A percentile compares a stretch with the other conserved stretches of the same genome.
Conservation (phyloP, 441 rosid species). For the Adansonia madagascariensis region DNA sequence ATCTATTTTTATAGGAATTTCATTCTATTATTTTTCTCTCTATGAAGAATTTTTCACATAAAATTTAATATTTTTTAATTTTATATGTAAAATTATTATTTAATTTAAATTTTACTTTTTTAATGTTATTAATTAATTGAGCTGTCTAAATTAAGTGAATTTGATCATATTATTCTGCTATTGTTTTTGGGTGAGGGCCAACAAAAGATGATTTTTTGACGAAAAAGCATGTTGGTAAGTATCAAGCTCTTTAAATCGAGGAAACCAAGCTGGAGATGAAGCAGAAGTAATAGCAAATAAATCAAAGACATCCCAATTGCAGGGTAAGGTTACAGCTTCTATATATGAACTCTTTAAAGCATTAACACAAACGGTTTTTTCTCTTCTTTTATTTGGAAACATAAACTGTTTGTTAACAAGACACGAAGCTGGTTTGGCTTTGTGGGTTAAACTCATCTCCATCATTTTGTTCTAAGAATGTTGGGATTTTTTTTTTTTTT, state of each 20-base stretch:
- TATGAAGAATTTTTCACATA: too few species aligned
- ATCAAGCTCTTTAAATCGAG: constrained; percentile 63
- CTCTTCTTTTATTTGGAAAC: constrained; percentile 28
- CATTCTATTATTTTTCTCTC: too few species aligned
- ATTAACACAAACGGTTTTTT: constrained; percentile 42
- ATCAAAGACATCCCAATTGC: constrained; percentile 54
- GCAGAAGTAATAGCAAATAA: constrained; percentile 38
- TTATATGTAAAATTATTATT: too few species aligned
- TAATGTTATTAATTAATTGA: too few species aligned
- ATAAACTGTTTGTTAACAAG: constrained; percentile 32
- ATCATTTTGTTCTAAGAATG: constrained; percentile 17
- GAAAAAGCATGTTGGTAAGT: too few species aligned
- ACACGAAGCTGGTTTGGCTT: constrained; percentile 36
- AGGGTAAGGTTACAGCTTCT: constrained; percentile 51
- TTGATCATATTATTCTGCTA: too few species aligned
- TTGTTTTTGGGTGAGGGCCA: too few species aligned
- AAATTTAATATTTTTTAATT: too few species aligned
- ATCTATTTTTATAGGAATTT: too few species aligned
- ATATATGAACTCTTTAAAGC: constrained; percentile 42
- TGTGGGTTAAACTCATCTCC: constrained; percentile 43
- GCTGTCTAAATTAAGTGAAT: too few species aligned
- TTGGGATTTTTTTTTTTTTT: neutral
- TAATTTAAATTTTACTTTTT: too few species aligned
- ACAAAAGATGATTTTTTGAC: constrained; percentile 18
- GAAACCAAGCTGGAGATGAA: constrained; percentile 53